Percentiles rank a stretch among this genome's conserved stretches.
Conservation (phyloP, 192 early-diverging fungal genomes). For the Cetraspora pellucida region DNA sequence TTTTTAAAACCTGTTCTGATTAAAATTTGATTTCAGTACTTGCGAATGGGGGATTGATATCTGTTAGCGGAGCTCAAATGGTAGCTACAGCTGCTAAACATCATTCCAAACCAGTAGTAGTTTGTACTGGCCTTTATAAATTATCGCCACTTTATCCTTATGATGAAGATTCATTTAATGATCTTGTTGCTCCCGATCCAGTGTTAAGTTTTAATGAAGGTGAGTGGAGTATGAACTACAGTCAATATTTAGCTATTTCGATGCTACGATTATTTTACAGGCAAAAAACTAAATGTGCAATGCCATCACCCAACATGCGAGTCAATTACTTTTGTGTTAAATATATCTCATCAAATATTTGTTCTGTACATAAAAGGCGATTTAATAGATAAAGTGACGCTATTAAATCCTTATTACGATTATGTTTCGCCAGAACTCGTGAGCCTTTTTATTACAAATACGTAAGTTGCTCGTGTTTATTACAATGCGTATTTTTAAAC, state of each 20-base stretch:
- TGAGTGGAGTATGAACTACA: slow-evolving; percentile 7
- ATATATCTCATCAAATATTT: no score
- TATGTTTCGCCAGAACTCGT: slow-evolving; percentile 92
- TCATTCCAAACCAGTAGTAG: slow-evolving; percentile 91
- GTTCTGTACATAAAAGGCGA: slow-evolving; percentile 50
- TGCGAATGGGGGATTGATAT: slow-evolving; percentile 91
- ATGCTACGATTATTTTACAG: no score
- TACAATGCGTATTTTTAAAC: no score
- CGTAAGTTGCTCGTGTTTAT: slow-evolving; percentile 51
- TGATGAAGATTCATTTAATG: slow-evolving; percentile 83
- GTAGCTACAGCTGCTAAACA: slow-evolving; percentile 90
- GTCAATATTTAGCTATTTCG: no score
- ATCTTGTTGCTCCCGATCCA: slow-evolving; percentile 74
- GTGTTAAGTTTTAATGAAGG: slow-evolving; percentile 82
- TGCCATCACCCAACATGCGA: no score
- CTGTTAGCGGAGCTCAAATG: slow-evolving; percentile 76
- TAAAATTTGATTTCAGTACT: slow-evolving; percentile 56
- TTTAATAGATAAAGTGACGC: slow-evolving; percentile 75
- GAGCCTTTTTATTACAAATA: slow-evolving; percentile 86
- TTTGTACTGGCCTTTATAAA: slow-evolving; percentile 88
- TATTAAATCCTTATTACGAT: slow-evolving; percentile 88
- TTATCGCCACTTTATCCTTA: slow-evolving; percentile 87
- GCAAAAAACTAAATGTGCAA: no score
- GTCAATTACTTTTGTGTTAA: no score
- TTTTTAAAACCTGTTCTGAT: not conserved